These are phyloP conservation scores for Skeletonema marinoi DNA, from an alignment of 108 stramenopile species.

Conservation along the genomic window DNA sequence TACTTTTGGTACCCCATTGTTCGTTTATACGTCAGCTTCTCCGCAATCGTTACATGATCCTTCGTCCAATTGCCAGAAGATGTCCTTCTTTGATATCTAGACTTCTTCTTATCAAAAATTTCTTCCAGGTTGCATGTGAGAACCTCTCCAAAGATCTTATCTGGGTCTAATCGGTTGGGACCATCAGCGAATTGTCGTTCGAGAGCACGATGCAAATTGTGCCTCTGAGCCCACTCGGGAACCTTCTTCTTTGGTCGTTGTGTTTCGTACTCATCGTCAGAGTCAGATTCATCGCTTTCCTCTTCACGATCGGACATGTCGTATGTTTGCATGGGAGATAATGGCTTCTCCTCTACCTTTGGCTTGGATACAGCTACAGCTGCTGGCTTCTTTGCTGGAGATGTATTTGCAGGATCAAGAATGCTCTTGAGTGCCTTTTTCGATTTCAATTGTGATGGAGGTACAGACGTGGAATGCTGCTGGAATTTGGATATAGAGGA, in stretches of 20 bases:
- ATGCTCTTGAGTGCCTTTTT: slow-evolving; percentile 4
- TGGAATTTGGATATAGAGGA: no score
- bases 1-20: slow-evolving; percentile 76
- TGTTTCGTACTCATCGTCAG: slow-evolving; percentile 50
- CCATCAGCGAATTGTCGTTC: slow-evolving; percentile 69
- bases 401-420: slow-evolving; percentile 33
- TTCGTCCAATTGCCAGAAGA: slow-evolving; percentile 88
- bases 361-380: slow-evolving; percentile 1
- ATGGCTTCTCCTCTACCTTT: slow-evolving; percentile 20
- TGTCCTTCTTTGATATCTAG: slow-evolving; percentile 75
- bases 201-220: slow-evolving; percentile 69
- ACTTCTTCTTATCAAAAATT: slow-evolving; percentile 86
- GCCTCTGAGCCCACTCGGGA: slow-evolving; percentile 75
- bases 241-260: slow-evolving; percentile 64
- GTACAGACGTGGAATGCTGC: no score
- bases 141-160: slow-evolving; percentile 89
- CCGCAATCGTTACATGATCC: slow-evolving; percentile 79
- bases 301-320: slow-evolving; percentile 87
- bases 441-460: no score
- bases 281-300: slow-evolving; percentile 74
- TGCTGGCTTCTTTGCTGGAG: slow-evolving; percentile 11
- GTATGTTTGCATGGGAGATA: slow-evolving; percentile 82
- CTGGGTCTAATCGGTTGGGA: slow-evolving; percentile 72
- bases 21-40: slow-evolving; percentile 85
- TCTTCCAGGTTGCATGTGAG: slow-evolving; percentile 87